Conservation (phyloP, 1,284 basidiomycete species). For the Melampsora larici-populina region DNA sequence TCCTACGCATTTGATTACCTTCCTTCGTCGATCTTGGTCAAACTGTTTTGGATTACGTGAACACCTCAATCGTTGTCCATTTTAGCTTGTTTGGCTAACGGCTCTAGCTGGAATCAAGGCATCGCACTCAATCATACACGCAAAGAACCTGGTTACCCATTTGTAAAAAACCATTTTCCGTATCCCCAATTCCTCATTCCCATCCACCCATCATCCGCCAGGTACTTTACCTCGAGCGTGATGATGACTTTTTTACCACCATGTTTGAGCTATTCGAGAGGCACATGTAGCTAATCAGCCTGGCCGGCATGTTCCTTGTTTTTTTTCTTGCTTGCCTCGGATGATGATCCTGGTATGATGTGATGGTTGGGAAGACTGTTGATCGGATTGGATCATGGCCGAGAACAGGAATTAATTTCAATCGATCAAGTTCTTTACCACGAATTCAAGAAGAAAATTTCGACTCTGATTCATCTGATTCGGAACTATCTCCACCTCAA, state of each 20-base stretch:
- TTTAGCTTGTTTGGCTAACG: neutral
- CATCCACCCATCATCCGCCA: neutral
- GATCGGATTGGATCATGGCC: neutral
- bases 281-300: neutral
- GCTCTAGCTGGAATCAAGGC: conserved; percentile 2
- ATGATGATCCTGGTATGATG: neutral
- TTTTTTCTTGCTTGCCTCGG: neutral
- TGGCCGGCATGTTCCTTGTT: neutral
- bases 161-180: neutral
- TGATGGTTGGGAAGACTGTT: neutral
- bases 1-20: neutral
- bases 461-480: no score
- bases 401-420: neutral
- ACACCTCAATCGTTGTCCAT: neutral
- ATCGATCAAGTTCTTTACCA: neutral
- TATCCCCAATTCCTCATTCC: neutral
- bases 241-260: no score
- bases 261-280: no score
- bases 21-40: neutral
- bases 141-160: neutral
- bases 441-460: conserved; percentile 5
- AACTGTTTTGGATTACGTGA: no score
- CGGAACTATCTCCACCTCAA: no score
- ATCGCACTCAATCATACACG: neutral
- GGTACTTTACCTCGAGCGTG: neutral